Percentiles rank a stretch among this genome's conserved stretches.
Conservation (phyloP, 139 green algal species). For the Pseudopediastrum boryanum region DNA sequence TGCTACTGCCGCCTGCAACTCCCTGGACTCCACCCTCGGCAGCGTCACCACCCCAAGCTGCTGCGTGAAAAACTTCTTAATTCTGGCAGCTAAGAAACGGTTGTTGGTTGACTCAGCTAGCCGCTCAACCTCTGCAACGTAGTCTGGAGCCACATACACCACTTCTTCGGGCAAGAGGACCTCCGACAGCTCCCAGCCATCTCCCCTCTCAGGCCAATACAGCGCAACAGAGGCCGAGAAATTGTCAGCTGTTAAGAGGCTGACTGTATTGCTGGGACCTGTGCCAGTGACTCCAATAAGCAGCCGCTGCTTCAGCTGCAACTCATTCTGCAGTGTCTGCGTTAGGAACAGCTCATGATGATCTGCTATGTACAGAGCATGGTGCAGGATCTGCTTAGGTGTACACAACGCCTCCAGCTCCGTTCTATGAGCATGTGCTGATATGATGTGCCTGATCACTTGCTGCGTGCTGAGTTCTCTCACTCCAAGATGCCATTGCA, state of each 20-base stretch:
- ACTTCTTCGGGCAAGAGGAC: slow-evolving; percentile 11
- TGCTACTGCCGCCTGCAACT: not conserved
- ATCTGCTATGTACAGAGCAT: not conserved
- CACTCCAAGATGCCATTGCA: not conserved
- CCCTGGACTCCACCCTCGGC: not conserved
- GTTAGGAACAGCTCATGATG: too few species aligned
- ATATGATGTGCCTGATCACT: not conserved
- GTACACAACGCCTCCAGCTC: too few species aligned
- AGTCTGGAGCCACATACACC: slow-evolving; percentile 3
- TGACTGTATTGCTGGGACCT: too few species aligned
- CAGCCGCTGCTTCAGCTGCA: not conserved
- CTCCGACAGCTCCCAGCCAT: slow-evolving; percentile 4
- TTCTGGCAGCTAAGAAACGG: too few species aligned
- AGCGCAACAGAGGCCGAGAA: too few species aligned
- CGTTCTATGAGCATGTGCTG: too few species aligned
- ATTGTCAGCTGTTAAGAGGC: too few species aligned
- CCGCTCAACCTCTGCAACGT: not conserved
- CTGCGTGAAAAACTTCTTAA: not conserved
- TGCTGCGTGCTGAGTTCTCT: not conserved
- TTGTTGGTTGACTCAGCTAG: not conserved
- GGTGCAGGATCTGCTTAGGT: not conserved
- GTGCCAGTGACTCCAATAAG: too few species aligned
- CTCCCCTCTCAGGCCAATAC: slow-evolving; percentile 1
- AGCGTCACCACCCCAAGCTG: not conserved
- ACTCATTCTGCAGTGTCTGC: too few species aligned